Percentiles rank a stretch among this genome's conserved stretches.
Conservation (phyloP, 768 basidiomycete species). For the Trametes elegans region DNA sequence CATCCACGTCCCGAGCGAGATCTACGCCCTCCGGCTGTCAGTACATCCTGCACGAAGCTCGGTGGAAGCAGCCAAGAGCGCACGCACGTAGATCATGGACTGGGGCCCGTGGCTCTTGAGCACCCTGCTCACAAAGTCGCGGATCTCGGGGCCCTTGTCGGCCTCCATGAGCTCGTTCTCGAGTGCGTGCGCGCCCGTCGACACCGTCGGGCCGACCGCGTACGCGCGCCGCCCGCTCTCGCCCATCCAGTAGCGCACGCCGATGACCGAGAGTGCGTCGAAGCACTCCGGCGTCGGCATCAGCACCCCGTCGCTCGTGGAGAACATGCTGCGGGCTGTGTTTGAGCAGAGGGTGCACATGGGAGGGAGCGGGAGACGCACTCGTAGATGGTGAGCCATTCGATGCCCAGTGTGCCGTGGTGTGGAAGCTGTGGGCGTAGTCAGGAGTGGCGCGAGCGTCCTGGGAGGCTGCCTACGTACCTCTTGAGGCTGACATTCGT, state of each 20-base stretch:
- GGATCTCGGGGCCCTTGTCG: conserved; percentile 8
- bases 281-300: conserved; percentile 16
- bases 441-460: background rate
- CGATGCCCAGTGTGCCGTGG: conserved; percentile 4
- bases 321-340: conserved; percentile 5
- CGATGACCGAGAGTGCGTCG: conserved; percentile 9
- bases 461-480: background rate
- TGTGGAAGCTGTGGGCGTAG: background rate
- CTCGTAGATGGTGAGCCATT: conserved; percentile 16
- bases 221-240: conserved; percentile 12
- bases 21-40: background rate
- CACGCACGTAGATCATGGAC: conserved; percentile 22
- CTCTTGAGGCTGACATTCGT: conserved; percentile 12
- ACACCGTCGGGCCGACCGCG: conserved; percentile 9
- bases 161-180: conserved; percentile 5
- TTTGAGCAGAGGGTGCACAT: background rate
- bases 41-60: background rate
- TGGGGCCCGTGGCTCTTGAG: conserved; percentile 16
- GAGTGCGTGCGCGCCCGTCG: background rate
- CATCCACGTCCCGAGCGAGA: conserved; percentile 21
- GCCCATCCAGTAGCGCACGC: conserved; percentile 9
- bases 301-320: conserved; percentile 13
- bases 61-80: background rate
- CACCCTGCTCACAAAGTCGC: conserved; percentile 15
- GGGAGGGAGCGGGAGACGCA: background rate